Conservation (phyloP, 306 rosid species). For the barrel medic (Medicago truncatula) region DNA sequence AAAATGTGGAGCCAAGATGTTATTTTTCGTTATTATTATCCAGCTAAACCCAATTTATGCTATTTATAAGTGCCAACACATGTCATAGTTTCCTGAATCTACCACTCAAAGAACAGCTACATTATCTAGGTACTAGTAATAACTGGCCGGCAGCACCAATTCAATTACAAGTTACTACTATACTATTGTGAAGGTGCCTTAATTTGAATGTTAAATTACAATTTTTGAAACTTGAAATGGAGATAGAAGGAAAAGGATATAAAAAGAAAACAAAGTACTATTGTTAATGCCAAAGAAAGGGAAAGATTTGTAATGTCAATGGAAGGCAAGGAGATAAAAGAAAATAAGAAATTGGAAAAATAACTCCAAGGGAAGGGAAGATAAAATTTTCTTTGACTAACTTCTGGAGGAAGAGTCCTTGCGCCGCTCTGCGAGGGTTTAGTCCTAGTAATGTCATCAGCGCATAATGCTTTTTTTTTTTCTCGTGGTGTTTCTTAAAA, state of each 20-base stretch:
- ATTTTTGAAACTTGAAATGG: not conserved
- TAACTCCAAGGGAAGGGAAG: not conserved
- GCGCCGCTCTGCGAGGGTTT: too few species aligned
- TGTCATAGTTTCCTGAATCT: not conserved
- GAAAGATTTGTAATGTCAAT: not conserved
- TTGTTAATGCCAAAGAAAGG: not conserved
- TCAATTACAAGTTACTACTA: not conserved
- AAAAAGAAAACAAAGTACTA: not conserved
- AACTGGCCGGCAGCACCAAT: not conserved
- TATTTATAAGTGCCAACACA: not conserved
- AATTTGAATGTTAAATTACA: not conserved
- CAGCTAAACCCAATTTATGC: not conserved
- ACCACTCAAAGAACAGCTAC: not conserved
- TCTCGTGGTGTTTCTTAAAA: too few species aligned
- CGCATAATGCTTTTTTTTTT: too few species aligned
- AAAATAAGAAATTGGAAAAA: not conserved
- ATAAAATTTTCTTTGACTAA: not conserved
- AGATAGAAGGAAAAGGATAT: not conserved
- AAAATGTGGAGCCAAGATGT: not conserved
- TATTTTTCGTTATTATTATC: too few species aligned
- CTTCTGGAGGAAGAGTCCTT: not conserved
- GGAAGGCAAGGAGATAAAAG: not conserved
- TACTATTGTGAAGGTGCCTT: not conserved
- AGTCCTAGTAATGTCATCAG: too few species aligned
- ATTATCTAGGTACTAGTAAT: not conserved